Evolutionary conservation across 2,329 filamentous ascomycete genomes (phyloP), one percentile per base, ranked within the genome.

Genomic region (Helotiales sp.): DNA sequence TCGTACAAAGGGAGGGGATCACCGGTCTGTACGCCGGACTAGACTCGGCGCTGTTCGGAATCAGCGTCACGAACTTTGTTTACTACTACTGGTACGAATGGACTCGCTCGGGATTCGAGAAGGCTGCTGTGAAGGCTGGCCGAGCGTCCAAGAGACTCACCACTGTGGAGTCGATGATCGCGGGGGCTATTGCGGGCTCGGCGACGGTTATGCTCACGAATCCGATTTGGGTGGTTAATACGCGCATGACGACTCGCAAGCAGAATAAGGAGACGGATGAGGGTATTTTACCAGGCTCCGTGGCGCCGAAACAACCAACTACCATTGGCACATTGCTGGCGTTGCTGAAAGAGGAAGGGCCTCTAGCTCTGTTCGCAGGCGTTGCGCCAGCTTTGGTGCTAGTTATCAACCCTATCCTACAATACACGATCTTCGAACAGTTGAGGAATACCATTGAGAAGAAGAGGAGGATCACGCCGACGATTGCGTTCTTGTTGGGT

Each of bases 11-110:
- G 74, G 96, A 99, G 81, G 96, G 96, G 75, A 83, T 97, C 65
- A 83, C 87, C 1, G 96, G 96, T 34, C 88, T 99, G 40, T 99
- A 98, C 79, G 90, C 96, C 6, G 96, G 96, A 49, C 88, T 99
- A 67, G 93, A 97, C 80, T 96, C 92, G 70, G 96, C 96, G 61
- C 85, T 99, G 54, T 97, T 99, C 80, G 96, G 96, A 79, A 98
- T 99, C 83, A 96, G 92, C 80, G 90, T 99, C 74, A 99, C 96
- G 75, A 99, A 99, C 84, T 99, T 99, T 79, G 95, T 99, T 57
- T 99, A 99, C 86, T 99, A 99, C 83, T 99, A 98, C 85, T 99
- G 93, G 95, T 99, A 98, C 81, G 96, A 99, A 83, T 99, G 93
- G 92, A 96, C 93, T 70, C 90, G 94, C 67, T 86, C 91, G 60